Evolutionary conservation across 2,329 filamentous ascomycete genomes (phyloP).

Genomic region (Aureobasidium melanogenum): DNA sequence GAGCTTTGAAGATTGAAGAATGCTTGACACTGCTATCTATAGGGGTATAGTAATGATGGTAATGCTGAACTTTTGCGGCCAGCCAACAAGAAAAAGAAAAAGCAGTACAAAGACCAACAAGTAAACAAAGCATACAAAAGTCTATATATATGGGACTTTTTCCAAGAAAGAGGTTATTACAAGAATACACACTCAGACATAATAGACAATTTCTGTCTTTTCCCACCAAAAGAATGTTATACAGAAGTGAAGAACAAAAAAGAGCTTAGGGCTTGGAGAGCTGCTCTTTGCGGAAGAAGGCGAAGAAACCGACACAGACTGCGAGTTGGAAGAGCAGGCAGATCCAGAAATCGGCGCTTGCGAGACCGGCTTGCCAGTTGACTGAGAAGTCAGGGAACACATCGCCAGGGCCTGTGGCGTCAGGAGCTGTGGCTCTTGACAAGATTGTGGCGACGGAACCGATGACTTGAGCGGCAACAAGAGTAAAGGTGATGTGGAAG

Average conservation of each 20-base stretch:
- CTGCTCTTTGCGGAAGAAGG: constrained; percentile 51
- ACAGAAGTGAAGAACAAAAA: background rate
- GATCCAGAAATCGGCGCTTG: constrained; percentile 52
- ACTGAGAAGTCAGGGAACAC: constrained; percentile 55
- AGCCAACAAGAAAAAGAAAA: background rate
- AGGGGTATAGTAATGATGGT: constrained; percentile 2
- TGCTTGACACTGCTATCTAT: background rate
- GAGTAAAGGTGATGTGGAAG: constrained; percentile 54
- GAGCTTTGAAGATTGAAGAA: background rate
- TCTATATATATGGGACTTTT: background rate
- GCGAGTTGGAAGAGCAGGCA: constrained; percentile 48
- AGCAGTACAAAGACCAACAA: background rate
- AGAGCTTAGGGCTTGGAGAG: constrained; percentile 41
- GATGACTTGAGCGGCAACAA: constrained; percentile 53
- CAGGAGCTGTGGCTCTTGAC: constrained; percentile 51
- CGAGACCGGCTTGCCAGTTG: constrained; percentile 37
- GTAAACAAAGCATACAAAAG: background rate
- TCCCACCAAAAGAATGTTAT: background rate
- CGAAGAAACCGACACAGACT: constrained; percentile 50
- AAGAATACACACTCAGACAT: background rate
- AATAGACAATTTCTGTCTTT: background rate
- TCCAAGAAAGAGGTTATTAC: background rate
- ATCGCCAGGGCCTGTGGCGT: constrained; percentile 51
- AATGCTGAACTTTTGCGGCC: background rate
- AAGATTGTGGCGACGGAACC: constrained; percentile 55